Percentiles rank a stretch among this genome's conserved stretches.
phyloP scores from a whole-genome alignment of 2,329 filamentous ascomycete genomes.

The Ophiostoma australiae region DNA sequence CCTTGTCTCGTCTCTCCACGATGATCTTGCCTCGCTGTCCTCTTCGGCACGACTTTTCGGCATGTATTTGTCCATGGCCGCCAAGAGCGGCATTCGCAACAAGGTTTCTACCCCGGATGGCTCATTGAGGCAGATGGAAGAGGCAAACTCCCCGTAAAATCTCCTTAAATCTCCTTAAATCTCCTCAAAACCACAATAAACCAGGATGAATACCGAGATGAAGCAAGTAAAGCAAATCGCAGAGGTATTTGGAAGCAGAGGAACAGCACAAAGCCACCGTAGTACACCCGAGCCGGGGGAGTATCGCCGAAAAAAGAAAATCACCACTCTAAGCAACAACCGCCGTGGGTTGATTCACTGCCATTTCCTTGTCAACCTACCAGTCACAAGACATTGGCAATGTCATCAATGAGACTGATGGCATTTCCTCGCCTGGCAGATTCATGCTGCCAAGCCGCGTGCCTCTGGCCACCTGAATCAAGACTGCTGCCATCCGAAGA shows the following conservation, averaged over 20 bases:
- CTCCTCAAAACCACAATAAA: background rate
- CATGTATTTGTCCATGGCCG: background rate
- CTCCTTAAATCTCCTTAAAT: background rate
- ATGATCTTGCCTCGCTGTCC: background rate
- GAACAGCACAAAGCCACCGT: background rate
- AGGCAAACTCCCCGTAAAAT: background rate
- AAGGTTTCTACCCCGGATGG: background rate
- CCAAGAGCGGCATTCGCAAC: background rate
- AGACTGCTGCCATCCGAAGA: background rate
- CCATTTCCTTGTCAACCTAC: background rate
- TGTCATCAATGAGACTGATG: background rate
- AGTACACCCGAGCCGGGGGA: background rate
- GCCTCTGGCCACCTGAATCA: background rate
- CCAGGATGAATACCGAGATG: background rate
- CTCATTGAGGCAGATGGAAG: background rate
- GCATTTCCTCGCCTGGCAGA: background rate
- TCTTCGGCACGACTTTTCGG: constrained; percentile 3
- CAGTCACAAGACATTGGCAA: background rate
- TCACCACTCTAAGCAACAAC: background rate
- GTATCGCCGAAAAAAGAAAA: constrained; percentile 3
- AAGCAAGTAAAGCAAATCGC: background rate
- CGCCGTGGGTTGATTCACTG: background rate
- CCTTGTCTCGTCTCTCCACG: background rate
- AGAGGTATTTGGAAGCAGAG: background rate
- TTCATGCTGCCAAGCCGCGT: background rate